Evolutionary conservation across 257 asterid species (phyloP).

Genomic region (Plantago ovata): DNA sequence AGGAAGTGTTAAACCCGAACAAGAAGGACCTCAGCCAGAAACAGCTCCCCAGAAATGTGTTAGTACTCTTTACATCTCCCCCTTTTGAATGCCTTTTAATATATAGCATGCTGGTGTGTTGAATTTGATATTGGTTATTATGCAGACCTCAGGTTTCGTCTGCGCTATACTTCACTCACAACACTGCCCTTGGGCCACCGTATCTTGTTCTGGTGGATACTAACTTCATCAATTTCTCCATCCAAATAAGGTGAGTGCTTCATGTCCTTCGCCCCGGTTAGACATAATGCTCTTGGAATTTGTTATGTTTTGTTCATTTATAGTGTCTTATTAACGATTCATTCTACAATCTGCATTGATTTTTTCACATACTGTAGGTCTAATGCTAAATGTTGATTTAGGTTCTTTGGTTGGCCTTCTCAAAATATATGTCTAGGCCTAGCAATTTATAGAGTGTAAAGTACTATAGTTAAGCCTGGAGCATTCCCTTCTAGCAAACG

Average conservation of each 20-base stretch:
- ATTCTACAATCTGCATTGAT: too few species aligned
- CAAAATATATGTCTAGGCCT: too few species aligned
- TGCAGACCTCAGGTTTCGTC: conserved; percentile 89
- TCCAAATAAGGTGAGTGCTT: conserved; percentile 74
- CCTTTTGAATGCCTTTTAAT: neutral
- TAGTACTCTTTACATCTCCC: conserved; percentile 15
- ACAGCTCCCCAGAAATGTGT: conserved; percentile 92
- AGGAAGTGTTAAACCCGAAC: conserved; percentile 84
- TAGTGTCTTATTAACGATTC: neutral
- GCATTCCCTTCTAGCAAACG: too few species aligned
- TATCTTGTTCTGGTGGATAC: conserved; percentile 90
- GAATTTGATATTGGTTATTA: conserved; percentile 7
- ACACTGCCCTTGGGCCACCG: conserved; percentile 93
- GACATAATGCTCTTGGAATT: too few species aligned
- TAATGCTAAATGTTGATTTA: too few species aligned
- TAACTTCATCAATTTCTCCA: conserved; percentile 93
- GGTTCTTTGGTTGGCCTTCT: too few species aligned
- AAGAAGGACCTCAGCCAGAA: conserved; percentile 75
- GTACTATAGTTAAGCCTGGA: too few species aligned
- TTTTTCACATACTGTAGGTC: too few species aligned
- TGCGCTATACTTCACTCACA: conserved; percentile 80
- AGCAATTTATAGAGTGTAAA: too few species aligned
- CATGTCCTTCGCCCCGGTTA: neutral
- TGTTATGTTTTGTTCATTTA: too few species aligned
- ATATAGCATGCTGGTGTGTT: neutral